These are phyloP conservation scores for Pichia occidentalis DNA, from an alignment of 805 yeast species.

Conservation along the genomic window DNA sequence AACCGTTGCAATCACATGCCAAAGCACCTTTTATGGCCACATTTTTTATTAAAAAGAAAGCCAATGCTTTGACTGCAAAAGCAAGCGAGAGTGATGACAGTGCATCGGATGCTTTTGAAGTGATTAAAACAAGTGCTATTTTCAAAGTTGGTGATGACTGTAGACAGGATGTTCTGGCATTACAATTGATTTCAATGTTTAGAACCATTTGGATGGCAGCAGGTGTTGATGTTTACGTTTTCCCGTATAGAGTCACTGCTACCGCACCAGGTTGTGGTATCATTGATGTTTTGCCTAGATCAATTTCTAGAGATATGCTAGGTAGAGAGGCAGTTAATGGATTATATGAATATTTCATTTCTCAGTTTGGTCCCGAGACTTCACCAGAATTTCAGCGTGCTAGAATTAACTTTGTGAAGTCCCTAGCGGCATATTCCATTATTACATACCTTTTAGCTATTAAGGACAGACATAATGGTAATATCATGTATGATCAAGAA, in stretches of 20 bases:
- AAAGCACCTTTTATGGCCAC: conserved; percentile 98
- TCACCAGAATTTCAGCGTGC: conserved; percentile 88
- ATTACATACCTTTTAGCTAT: conserved; percentile 87
- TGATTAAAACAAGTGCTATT: conserved; percentile 74
- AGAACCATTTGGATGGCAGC: conserved; percentile 82
- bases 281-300: conserved; percentile 93
- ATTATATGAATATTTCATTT: conserved; percentile 80
- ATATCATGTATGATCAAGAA: conserved; percentile 89
- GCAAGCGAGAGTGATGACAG: conserved; percentile 29
- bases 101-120: conserved; percentile 15
- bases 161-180: conserved; percentile 91
- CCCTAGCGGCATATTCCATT: conserved; percentile 90
- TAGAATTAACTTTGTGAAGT: conserved; percentile 84
- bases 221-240: conserved; percentile 86
- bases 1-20: conserved; percentile 95
- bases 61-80: conserved; percentile 1
- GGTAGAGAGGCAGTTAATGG: conserved; percentile 99
- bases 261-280: conserved; percentile 99
- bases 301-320: conserved; percentile 94
- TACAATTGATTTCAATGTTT: conserved; percentile 87
- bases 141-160: conserved; percentile 99
- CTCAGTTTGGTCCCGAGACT: conserved; percentile 92
- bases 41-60: conserved; percentile 62
- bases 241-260: conserved; percentile 93
- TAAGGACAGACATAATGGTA: conserved; percentile 98